Conservation (phyloP, 495 filamentous ascomycete species). For the Cudoniella acicularis region DNA sequence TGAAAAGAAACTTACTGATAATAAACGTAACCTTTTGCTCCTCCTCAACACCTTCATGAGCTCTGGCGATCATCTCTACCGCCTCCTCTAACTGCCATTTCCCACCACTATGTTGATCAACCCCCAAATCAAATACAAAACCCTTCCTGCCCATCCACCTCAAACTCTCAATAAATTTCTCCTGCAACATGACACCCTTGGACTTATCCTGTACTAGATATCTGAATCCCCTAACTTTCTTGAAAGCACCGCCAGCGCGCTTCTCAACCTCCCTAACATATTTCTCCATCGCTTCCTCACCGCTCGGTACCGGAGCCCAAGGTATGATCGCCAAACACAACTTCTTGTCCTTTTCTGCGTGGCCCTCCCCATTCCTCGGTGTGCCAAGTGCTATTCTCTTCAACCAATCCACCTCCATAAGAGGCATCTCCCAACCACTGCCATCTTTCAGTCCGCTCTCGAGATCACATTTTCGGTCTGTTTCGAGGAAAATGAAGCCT, state of each 20-base stretch:
- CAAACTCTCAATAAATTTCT: constrained; percentile 64
- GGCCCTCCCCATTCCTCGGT: constrained; percentile 57
- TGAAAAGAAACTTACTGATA: constrained; percentile 56
- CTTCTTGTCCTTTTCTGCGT: constrained; percentile 41
- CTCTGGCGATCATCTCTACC: constrained; percentile 65
- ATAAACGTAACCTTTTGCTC: constrained; percentile 60
- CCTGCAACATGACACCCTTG: constrained; percentile 53
- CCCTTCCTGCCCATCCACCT: constrained; percentile 59
- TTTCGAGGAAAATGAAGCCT: constrained; percentile 79
- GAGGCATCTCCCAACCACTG: constrained; percentile 48
- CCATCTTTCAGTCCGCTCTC: constrained; percentile 41
- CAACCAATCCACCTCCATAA: constrained; percentile 69
- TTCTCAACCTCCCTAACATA: constrained; percentile 51
- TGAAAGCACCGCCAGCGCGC: constrained; percentile 42
- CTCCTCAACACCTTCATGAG: constrained; percentile 53
- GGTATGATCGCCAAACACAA: constrained; percentile 66
- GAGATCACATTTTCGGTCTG: constrained; percentile 65
- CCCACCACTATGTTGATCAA: constrained; percentile 69
- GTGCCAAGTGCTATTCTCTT: constrained; percentile 58
- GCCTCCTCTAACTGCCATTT: constrained; percentile 67
- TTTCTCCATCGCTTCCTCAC: constrained; percentile 42
- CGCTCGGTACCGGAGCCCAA: constrained; percentile 74
- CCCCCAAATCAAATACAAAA: constrained; percentile 74
- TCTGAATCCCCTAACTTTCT: constrained; percentile 62
- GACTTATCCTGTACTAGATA: constrained; percentile 79